These are phyloP conservation scores for Apiospora hydei DNA, from an alignment of 2,329 filamentous ascomycete species.

Conservation along the genomic window DNA sequence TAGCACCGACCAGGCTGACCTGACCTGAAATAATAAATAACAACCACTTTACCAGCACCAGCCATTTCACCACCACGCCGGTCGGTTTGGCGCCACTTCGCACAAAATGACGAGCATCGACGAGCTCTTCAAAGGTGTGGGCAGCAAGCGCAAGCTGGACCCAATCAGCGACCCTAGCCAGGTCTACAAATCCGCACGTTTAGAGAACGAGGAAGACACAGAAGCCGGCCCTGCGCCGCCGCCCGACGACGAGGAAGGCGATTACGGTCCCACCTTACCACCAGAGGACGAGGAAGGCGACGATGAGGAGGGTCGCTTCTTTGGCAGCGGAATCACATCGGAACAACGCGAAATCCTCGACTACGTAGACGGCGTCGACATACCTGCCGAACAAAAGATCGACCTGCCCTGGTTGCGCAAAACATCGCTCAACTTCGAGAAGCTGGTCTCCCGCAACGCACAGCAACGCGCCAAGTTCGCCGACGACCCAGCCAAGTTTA, in stretches of 20 bases:
- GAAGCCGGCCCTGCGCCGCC: constrained; percentile 60
- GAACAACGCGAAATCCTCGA: constrained; percentile 85
- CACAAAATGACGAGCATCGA: constrained; percentile 62
- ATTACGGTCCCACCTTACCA: constrained; percentile 40
- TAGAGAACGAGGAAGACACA: constrained; percentile 52
- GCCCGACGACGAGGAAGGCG: constrained; percentile 54
- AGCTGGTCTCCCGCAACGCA: constrained; percentile 88
- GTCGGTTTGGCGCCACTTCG: not conserved
- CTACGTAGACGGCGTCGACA: constrained; percentile 71
- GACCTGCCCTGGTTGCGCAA: constrained; percentile 85
- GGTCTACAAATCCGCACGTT: constrained; percentile 69
- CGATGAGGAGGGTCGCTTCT: constrained; percentile 94
- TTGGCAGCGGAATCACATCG: constrained; percentile 86
- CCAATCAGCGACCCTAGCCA: constrained; percentile 68
- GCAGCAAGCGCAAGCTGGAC: constrained; percentile 70
- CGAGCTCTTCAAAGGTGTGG: constrained; percentile 63
- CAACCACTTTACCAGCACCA: not conserved
- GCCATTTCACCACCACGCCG: constrained; percentile 11
- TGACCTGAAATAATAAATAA: not conserved
- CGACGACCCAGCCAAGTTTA: constrained; percentile 41
- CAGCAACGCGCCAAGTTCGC: constrained; percentile 73
- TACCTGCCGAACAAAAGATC: constrained; percentile 69
- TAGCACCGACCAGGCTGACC: constrained; percentile 3
- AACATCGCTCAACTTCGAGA: constrained; percentile 84
- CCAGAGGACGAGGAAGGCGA: constrained; percentile 53